phyloP scores from a whole-genome alignment of 2,329 filamentous ascomycete genomes.

The Atkinsonella texensis region DNA sequence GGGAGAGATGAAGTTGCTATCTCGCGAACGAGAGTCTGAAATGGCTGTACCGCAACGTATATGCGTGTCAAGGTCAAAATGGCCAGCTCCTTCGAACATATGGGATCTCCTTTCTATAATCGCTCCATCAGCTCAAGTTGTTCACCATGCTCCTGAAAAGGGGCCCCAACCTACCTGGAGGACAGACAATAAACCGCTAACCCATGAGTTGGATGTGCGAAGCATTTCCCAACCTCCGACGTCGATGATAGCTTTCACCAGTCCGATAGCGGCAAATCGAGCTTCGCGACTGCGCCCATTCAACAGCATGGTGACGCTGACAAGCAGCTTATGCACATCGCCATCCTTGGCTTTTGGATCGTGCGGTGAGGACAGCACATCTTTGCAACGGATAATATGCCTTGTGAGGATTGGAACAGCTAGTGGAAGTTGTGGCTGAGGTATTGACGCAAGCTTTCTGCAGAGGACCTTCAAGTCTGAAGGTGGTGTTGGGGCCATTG shows the following conservation, averaged over 20 bases:
- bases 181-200: constrained; percentile 61
- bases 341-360: constrained; percentile 50
- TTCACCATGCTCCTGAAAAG: background rate
- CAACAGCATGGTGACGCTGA: constrained; percentile 63
- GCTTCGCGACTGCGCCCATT: constrained; percentile 64
- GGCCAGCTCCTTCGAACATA: constrained; percentile 60
- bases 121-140: constrained; percentile 11
- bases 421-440: constrained; percentile 60
- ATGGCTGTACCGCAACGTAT: constrained; percentile 69
- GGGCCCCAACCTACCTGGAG: constrained; percentile 44
- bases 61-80: constrained; percentile 72
- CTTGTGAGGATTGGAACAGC: constrained; percentile 57
- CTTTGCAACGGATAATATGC: constrained; percentile 44
- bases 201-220: constrained; percentile 61
- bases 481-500: constrained; percentile 17
- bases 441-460: constrained; percentile 58
- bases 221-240: constrained; percentile 76
- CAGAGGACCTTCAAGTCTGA: constrained; percentile 54
- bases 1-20: constrained; percentile 76
- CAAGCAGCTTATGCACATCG: constrained; percentile 66
- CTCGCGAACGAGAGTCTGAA: constrained; percentile 73
- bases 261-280: constrained; percentile 63
- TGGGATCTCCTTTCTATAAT: constrained; percentile 60
- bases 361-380: constrained; percentile 50
- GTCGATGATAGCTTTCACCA: constrained; percentile 74